Evolutionary conservation across 257 asterid species (phyloP), one percentile per base, ranked within the genome.

Genomic region (Datura wrightii): DNA sequence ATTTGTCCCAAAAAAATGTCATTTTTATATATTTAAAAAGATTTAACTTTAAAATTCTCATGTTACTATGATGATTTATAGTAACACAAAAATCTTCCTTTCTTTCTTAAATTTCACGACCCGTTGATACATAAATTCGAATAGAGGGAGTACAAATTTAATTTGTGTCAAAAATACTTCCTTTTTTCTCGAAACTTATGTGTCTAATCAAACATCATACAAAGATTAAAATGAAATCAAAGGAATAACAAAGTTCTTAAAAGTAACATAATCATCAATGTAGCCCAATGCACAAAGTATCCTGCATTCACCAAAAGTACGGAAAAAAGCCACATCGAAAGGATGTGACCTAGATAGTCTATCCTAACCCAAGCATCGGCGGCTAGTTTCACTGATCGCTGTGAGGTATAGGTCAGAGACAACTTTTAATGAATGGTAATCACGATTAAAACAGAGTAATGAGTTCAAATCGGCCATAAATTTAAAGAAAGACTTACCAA

Each of bases 401-500:
- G 7, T 60, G 7, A 60, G 39, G 31, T 19, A 60, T 60, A 60
- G 69, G 5, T 60, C 69, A 13, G n/a, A 54, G 59, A 13, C 18
- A 54, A 13, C 59, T 13, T 13, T 54, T 13, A 13, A 54, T 14
- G 1, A 11, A 54, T 1, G n/a, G 14, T 52, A 52, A 52, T 52
- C 56, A 52, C 4, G 0, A 52, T 52, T 2, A 52, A 52, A 52
- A 16, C 15, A 52, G 3, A 52, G 0, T 52, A 10, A 1, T 52
- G 1, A 10, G 56, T 52, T 52, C 56, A 52, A 8, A 48, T 48
- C 53, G 8, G 10, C 56, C 0, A 52, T 11, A 52, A 52, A 52
- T 11, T 10, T 52, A 11, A 52, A 52, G 56, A 54, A 54, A 54
- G 2, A 54, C 59, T 54, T 82, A 89, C 92, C 86, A 37, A 52